Percentiles rank a stretch among this genome's conserved stretches.
Evolutionary conservation across 345 rosid species (phyloP).

Genomic region (Brassica nigra): DNA sequence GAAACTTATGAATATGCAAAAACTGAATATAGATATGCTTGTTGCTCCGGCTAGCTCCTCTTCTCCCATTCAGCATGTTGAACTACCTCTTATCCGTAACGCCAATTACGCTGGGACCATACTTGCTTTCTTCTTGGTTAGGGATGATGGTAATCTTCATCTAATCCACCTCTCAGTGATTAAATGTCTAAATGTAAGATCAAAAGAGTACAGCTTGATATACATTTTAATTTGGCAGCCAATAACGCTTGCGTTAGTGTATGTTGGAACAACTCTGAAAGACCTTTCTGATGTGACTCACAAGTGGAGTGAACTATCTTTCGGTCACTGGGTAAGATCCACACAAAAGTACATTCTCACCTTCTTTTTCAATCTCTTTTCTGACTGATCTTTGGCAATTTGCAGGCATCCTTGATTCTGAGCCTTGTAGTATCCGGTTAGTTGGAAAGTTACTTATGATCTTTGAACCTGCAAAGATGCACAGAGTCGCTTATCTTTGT

Average conservation of each 20-base stretch:
- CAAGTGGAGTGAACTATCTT: constrained; percentile 90
- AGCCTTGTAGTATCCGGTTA: constrained; percentile 85
- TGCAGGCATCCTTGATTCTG: constrained; percentile 67
- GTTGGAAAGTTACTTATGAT: constrained; percentile 36
- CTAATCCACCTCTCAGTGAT: not conserved
- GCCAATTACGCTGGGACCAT: constrained; percentile 73
- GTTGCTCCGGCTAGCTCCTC: constrained; percentile 95
- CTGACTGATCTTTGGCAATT: constrained; percentile 10
- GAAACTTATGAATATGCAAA: constrained; percentile 24
- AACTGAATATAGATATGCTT: constrained; percentile 65
- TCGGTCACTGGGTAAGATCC: constrained; percentile 79
- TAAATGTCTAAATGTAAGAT: not conserved
- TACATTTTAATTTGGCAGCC: constrained; percentile 59
- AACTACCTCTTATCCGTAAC: constrained; percentile 96
- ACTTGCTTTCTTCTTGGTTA: constrained; percentile 96
- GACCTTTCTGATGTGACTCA: constrained; percentile 99
- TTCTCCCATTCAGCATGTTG: constrained; percentile 91
- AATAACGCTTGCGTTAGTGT: constrained; percentile 85
- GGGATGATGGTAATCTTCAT: constrained; percentile 84
- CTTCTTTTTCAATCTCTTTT: not conserved
- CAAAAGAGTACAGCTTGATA: constrained; percentile 25
- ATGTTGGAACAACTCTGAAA: constrained; percentile 92
- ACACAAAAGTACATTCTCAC: not conserved
- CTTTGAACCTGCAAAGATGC: not conserved
- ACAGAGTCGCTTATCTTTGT: constrained; percentile 7